Conservation (phyloP, 768 basidiomycete genomes). For the Lentinula guzmanii region DNA sequence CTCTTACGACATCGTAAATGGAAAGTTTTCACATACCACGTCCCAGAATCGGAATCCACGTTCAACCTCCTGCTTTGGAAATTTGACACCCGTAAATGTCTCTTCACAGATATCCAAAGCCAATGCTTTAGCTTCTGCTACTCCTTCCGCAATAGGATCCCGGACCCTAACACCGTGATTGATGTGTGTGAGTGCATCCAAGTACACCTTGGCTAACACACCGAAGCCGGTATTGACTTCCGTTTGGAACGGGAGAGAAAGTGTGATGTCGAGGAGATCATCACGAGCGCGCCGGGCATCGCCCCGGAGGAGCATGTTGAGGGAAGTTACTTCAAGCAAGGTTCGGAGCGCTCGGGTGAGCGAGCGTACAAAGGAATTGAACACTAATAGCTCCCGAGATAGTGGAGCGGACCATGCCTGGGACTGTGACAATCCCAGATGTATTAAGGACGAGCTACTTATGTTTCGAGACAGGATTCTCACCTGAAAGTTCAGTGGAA, state of each 20-base stretch:
- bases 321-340: conserved; percentile 81
- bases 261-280: conserved; percentile 86
- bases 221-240: conserved; percentile 99
- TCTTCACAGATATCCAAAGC: conserved; percentile 91
- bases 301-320: conserved; percentile 89
- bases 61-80: conserved; percentile 84
- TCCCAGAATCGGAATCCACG: conserved; percentile 99
- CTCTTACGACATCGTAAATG: conserved; percentile 47
- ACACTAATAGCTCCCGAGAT: conserved; percentile 93
- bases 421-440: conserved; percentile 37
- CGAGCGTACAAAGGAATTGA: conserved; percentile 95
- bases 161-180: conserved; percentile 75
- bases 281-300: conserved; percentile 86
- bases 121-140: conserved; percentile 76
- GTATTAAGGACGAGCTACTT: neutral
- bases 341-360: conserved; percentile 87
- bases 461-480: conserved; percentile 15
- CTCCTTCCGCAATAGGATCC: conserved; percentile 72
- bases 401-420: conserved; percentile 95
- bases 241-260: conserved; percentile 90
- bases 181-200: conserved; percentile 87
- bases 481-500: conserved; percentile 92
- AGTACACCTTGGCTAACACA: conserved; percentile 92
- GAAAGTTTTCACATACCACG: conserved; percentile 66
- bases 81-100: conserved; percentile 90